phyloP scores from a whole-genome alignment of 768 basidiomycete genomes.

The Serendipita sp. region DNA sequence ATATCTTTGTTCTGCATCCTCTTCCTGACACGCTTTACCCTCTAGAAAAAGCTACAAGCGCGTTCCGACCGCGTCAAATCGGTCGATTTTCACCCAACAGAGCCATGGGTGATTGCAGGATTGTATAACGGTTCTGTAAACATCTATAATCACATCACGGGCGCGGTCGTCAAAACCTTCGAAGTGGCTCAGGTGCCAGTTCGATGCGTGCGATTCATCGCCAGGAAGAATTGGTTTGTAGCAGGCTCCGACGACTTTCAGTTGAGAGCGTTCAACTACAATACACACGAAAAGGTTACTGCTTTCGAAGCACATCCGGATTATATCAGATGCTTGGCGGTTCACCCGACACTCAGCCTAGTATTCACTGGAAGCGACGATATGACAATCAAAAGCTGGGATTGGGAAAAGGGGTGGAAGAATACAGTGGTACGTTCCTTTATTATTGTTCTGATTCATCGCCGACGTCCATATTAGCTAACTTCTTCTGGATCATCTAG shows the following conservation, averaged over 20 bases:
- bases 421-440: background rate
- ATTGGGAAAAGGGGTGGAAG: slow-evolving; percentile 99
- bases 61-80: slow-evolving; percentile 96
- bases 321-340: slow-evolving; percentile 92
- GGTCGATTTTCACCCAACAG: slow-evolving; percentile 92
- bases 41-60: slow-evolving; percentile 76
- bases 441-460: background rate
- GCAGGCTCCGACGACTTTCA: slow-evolving; percentile 81
- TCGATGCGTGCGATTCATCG: slow-evolving; percentile 87
- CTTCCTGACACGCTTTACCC: background rate
- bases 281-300: slow-evolving; percentile 90
- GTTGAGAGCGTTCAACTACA: slow-evolving; percentile 95
- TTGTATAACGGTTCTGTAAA: slow-evolving; percentile 97
- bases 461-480: background rate
- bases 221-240: slow-evolving; percentile 96
- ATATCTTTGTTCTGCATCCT: background rate
- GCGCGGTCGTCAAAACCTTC: slow-evolving; percentile 85
- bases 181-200: slow-evolving; percentile 97
- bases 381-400: slow-evolving; percentile 99
- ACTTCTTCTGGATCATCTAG: slow-evolving; percentile 25
- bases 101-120: slow-evolving; percentile 84
- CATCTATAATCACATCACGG: slow-evolving; percentile 94
- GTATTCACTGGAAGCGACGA: slow-evolving; percentile 95
- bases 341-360: slow-evolving; percentile 83
- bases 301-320: slow-evolving; percentile 97